Conservation (phyloP, 768 basidiomycete genomes). For the Trichaptum fuscoviolaceum region DNA sequence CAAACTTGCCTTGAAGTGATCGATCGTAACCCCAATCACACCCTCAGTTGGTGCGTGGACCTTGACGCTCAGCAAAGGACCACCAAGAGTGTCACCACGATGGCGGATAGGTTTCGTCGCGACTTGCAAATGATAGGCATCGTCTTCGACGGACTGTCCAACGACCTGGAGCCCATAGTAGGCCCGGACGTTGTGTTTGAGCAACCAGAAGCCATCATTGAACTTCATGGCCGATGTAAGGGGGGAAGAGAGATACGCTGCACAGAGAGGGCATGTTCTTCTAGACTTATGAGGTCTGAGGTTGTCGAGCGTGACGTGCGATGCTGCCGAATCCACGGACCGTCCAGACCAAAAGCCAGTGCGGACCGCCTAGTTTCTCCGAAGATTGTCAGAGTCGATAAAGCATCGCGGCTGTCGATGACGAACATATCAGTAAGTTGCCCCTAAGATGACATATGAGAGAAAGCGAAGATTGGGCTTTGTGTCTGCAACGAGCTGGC, state of each 20-base stretch:
- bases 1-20: constrained; percentile 35
- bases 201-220: constrained; percentile 70
- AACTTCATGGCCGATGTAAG: constrained; percentile 46
- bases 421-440: not conserved
- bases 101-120: constrained; percentile 56
- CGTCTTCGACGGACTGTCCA: constrained; percentile 36
- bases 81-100: constrained; percentile 58
- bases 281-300: not conserved
- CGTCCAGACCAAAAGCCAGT: not conserved
- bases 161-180: constrained; percentile 60
- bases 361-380: not conserved
- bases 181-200: constrained; percentile 56
- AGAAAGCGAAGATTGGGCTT: too few relatives aligned
- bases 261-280: not conserved
- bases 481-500: too few relatives aligned
- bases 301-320: too few relatives aligned
- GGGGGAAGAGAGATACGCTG: not conserved
- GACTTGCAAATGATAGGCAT: constrained; percentile 53
- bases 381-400: not conserved
- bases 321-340: not conserved
- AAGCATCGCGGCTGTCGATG: not conserved
- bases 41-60: constrained; percentile 52
- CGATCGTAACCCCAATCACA: constrained; percentile 51
- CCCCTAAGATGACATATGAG: not conserved
- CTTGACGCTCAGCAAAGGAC: constrained; percentile 45